Percentiles rank a stretch among this genome's conserved stretches.
These are phyloP conservation scores for Xylariales sp. DNA, from an alignment of 2,329 filamentous ascomycete genomes.

Conservation along the genomic window DNA sequence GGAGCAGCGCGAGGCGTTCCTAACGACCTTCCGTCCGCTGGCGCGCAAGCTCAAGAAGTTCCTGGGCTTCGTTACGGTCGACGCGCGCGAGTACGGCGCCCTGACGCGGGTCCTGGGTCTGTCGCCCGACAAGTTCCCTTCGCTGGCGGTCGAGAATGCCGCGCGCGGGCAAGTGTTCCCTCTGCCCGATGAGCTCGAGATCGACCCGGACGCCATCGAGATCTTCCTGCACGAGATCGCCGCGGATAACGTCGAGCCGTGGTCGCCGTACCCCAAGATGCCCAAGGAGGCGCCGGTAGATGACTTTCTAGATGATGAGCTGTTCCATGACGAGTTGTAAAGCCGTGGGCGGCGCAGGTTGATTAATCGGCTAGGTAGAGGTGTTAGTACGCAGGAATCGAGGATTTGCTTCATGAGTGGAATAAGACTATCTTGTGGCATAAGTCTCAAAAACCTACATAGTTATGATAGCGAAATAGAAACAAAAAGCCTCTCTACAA, in stretches of 20 bases:
- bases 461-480: no score
- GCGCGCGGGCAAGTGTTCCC: slow-evolving; percentile 40
- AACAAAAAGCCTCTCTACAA: no score
- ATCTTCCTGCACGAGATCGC: slow-evolving; percentile 40
- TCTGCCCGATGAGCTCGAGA: slow-evolving; percentile 20
- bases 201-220: slow-evolving; percentile 32
- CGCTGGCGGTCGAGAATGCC: slow-evolving; percentile 39
- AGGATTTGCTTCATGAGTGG: no score
- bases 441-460: no score
- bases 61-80: slow-evolving; percentile 43
- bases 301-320: no score
- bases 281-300: no score
- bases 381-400: no score
- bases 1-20: slow-evolving; percentile 29
- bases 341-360: no score
- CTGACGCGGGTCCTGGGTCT: slow-evolving; percentile 36
- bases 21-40: slow-evolving; percentile 29
- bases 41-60: slow-evolving; percentile 43
- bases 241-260: slow-evolving; percentile 34
- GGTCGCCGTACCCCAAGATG: no score
- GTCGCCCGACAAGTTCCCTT: slow-evolving; percentile 18
- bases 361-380: no score
- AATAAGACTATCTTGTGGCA: no score
- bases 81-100: slow-evolving; percentile 39
- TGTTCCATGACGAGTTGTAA: no score